Percentiles rank a stretch among this genome's conserved stretches.
Conservation (phyloP, 306 rosid species). For the Sindora glabra region DNA sequence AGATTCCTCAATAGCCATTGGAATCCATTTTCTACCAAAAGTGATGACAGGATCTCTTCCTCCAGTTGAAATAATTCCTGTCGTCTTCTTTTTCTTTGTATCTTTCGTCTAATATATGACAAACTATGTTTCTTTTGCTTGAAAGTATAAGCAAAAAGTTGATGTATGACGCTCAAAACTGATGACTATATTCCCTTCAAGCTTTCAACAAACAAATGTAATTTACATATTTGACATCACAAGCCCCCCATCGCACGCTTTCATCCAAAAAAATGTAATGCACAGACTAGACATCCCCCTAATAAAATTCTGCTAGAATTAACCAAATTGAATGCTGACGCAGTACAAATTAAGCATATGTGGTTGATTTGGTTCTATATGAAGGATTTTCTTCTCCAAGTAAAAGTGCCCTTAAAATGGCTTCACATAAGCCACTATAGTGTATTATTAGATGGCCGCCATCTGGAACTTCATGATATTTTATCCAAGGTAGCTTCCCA, state of each 20-base stretch:
- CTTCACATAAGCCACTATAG: conserved; percentile 70
- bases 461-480: conserved; percentile 78
- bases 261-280: conserved; percentile 31
- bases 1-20: neutral
- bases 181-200: conserved; percentile 2
- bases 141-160: neutral
- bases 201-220: conserved; percentile 14
- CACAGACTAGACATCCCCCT: conserved; percentile 14
- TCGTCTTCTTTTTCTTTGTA: too few relatives aligned
- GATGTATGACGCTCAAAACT: conserved; percentile 1
- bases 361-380: conserved; percentile 34
- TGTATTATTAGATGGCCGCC: conserved; percentile 92
- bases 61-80: neutral
- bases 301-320: conserved; percentile 2
- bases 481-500: conserved; percentile 73
- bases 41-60: neutral
- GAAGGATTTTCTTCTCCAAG: conserved; percentile 63
- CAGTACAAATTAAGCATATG: conserved; percentile 16
- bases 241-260: conserved; percentile 1
- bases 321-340: neutral
- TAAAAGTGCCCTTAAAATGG: conserved; percentile 74
- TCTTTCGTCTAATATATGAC: too few relatives aligned
- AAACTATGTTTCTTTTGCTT: too few relatives aligned
- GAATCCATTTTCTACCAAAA: neutral
- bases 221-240: conserved; percentile 29